Percentiles rank a stretch among this genome's conserved stretches.
Conservation (phyloP, 2,329 filamentous ascomycete species). For the Ceratocystis colombiana region DNA sequence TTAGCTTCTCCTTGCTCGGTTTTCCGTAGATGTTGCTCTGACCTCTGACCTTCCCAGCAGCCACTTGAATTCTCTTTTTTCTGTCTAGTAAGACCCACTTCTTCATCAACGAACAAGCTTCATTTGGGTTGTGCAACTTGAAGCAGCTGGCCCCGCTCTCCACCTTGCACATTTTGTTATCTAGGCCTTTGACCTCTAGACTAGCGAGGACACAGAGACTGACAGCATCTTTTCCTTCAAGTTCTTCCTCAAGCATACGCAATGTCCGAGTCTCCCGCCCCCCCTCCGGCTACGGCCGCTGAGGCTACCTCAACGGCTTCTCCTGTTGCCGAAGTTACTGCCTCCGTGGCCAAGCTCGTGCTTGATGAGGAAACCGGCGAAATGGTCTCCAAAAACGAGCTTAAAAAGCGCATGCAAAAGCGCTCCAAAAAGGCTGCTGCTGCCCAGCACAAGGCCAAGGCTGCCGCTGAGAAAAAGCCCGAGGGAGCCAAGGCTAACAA, state of each 20-base stretch:
- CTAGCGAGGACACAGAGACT: no score
- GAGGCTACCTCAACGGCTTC: slow-evolving; percentile 5
- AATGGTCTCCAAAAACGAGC: slow-evolving; percentile 53
- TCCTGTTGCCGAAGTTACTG: slow-evolving; percentile 37
- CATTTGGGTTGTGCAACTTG: no score
- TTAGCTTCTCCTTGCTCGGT: not conserved
- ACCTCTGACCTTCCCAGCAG: not conserved
- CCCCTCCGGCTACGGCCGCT: slow-evolving; percentile 5
- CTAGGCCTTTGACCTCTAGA: no score
- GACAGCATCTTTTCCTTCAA: no score
- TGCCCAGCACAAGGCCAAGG: slow-evolving; percentile 42
- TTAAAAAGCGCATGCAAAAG: slow-evolving; percentile 52
- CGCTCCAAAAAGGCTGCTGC: slow-evolving; percentile 47
- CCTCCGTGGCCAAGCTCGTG: slow-evolving; percentile 47
- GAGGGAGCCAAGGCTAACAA: slow-evolving; percentile 37
- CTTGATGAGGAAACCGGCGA: slow-evolving; percentile 56
- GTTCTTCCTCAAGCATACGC: not conserved
- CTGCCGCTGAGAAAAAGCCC: slow-evolving; percentile 29
- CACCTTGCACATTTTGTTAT: not conserved
- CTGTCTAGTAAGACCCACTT: no score
- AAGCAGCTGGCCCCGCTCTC: not conserved
- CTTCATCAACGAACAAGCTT: no score
- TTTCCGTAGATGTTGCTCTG: not conserved
- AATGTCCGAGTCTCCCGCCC: slow-evolving; percentile 19
- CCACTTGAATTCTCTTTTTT: not conserved